Evolutionary conservation across 1,139 yeast genomes (phyloP).

Genomic region (Blastobotrys apis): DNA sequence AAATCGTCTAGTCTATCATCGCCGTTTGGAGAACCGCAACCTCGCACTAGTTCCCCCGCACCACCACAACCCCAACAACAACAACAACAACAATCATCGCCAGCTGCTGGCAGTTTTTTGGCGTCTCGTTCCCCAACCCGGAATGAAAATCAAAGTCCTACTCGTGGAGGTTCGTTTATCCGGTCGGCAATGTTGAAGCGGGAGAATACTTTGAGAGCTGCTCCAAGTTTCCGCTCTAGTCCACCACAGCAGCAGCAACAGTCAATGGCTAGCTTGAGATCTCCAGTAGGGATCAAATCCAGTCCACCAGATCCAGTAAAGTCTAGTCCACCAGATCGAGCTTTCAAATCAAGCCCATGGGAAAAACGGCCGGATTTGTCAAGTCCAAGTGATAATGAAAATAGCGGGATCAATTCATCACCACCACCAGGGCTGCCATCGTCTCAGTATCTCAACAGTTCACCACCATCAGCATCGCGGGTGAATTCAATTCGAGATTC

Average conservation of each 20-base stretch:
- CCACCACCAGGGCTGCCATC: neutral
- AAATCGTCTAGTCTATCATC: slow-evolving; percentile 1
- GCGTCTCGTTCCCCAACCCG: slow-evolving; percentile 24
- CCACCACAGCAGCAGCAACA: slow-evolving; percentile 3
- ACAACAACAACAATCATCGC: too few relatives aligned
- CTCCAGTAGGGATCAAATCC: neutral
- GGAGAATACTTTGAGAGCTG: slow-evolving; percentile 17
- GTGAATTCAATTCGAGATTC: neutral
- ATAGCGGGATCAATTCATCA: neutral
- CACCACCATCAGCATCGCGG: neutral
- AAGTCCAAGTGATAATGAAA: too few relatives aligned
- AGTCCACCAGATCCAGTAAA: slow-evolving; percentile 3
- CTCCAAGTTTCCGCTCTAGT: neutral
- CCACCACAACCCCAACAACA: too few relatives aligned
- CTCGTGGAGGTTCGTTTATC: slow-evolving; percentile 30
- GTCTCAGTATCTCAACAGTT: too few relatives aligned
- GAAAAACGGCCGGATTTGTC: too few relatives aligned
- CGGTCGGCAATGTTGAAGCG: slow-evolving; percentile 32
- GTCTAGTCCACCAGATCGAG: neutral
- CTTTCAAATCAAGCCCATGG: neutral
- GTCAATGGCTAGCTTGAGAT: neutral
- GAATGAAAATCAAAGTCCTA: slow-evolving; percentile 18
- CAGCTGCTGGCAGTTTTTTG: too few relatives aligned
- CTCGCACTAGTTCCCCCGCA: too few relatives aligned
- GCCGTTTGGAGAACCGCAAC: too few relatives aligned